A percentile compares a stretch with the other conserved stretches of the same genome.
These are phyloP conservation scores for Sherardia arvensis DNA, from an alignment of 257 asterid species.

Conservation along the genomic window DNA sequence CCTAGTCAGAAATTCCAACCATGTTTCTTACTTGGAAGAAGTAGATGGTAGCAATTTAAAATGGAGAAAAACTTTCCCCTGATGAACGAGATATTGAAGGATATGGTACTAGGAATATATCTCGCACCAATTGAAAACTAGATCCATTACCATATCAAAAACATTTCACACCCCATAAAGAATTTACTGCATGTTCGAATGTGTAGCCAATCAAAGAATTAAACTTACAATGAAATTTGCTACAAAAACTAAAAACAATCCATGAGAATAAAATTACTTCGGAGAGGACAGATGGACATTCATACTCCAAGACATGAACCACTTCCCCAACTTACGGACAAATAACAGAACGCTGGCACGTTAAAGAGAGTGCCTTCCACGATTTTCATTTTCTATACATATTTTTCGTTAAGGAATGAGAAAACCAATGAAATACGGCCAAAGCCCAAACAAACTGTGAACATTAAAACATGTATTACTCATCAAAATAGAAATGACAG, in stretches of 20 bases:
- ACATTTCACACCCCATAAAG: neutral
- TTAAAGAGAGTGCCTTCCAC: neutral
- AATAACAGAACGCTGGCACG: neutral
- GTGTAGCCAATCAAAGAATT: neutral
- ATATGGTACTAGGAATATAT: neutral
- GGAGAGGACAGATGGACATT: neutral
- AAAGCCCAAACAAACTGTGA: neutral
- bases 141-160: neutral
- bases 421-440: neutral
- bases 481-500: neutral
- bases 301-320: neutral
- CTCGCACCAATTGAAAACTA: neutral
- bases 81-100: neutral
- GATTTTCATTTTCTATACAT: too few species aligned
- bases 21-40: neutral
- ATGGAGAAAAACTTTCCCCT: neutral
- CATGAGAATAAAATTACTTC: neutral
- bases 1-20: too few species aligned
- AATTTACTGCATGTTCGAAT: neutral
- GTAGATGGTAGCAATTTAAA: neutral
- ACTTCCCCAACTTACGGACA: neutral
- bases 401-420: neutral
- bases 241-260: neutral
- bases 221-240: neutral
- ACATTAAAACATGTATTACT: neutral